Percentiles rank a stretch among this genome's conserved stretches.
Evolutionary conservation across 2,329 filamentous ascomycete genomes (phyloP).

Genomic region (Aspergillus flavus): DNA sequence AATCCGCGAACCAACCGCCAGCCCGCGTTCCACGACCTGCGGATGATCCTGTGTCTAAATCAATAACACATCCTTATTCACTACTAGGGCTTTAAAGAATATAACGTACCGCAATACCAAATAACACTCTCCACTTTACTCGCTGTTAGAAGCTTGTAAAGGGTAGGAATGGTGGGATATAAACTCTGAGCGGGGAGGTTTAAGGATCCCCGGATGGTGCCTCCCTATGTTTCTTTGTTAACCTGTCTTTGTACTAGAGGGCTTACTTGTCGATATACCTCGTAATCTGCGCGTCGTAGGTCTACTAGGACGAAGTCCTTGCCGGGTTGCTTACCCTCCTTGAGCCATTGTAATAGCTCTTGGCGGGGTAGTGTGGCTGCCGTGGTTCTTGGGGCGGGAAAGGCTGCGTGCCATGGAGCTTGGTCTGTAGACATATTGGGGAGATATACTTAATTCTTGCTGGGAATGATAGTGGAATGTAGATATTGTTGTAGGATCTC

Average conservation of each 20-base stretch:
- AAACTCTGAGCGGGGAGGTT: slow-evolving; percentile 47
- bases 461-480: neutral
- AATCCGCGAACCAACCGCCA: slow-evolving; percentile 59
- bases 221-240: slow-evolving; percentile 47
- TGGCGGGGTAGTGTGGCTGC: slow-evolving; percentile 33
- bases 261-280: slow-evolving; percentile 35
- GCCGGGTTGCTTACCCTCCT: slow-evolving; percentile 29
- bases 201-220: slow-evolving; percentile 61
- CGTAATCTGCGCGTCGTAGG: slow-evolving; percentile 49
- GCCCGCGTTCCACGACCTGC: slow-evolving; percentile 57
- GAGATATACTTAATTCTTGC: neutral
- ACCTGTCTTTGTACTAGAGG: slow-evolving; percentile 1
- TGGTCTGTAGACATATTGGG: neutral
- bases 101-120: slow-evolving; percentile 46
- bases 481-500: too few relatives aligned
- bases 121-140: slow-evolving; percentile 37
- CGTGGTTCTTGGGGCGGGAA: slow-evolving; percentile 38
- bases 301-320: slow-evolving; percentile 49
- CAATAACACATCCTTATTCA: neutral
- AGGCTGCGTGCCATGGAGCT: slow-evolving; percentile 48
- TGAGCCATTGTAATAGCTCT: slow-evolving; percentile 43
- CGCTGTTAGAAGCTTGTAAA: slow-evolving; percentile 36
- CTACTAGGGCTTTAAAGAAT: neutral
- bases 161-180: slow-evolving; percentile 38
- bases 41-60: slow-evolving; percentile 52